Conservation (phyloP, 805 yeast genomes). For the Priceomyces castillae region DNA sequence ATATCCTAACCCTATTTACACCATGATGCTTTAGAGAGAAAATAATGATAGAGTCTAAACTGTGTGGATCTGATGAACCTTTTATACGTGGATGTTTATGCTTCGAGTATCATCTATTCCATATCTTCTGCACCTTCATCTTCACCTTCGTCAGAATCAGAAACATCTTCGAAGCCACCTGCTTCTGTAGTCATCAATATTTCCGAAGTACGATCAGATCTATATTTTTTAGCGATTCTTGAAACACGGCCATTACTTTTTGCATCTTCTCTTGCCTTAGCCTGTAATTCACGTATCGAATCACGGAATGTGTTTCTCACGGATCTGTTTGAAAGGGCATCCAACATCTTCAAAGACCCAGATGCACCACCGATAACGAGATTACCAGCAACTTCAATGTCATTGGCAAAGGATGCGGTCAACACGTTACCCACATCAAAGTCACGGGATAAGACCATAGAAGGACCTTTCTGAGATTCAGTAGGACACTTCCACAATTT, state of each 20-base stretch:
- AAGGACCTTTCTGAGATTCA: conserved; percentile 50
- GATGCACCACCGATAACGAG: conserved; percentile 84
- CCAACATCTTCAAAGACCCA: conserved; percentile 89
- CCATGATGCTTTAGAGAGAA: background rate
- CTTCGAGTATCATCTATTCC: conserved; percentile 12
- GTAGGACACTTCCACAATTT: conserved; percentile 82
- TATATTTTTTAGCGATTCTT: conserved; percentile 73
- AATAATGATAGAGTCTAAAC: background rate
- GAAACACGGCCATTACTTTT: conserved; percentile 56
- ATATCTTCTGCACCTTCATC: conserved; percentile 32
- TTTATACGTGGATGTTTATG: no score
- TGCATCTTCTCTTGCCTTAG: conserved; percentile 57
- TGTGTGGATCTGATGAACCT: background rate
- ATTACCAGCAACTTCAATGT: conserved; percentile 80
- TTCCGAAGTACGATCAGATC: conserved; percentile 45
- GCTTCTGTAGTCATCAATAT: conserved; percentile 61
- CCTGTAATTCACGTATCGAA: conserved; percentile 55
- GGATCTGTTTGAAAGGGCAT: conserved; percentile 75
- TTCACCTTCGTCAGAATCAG: conserved; percentile 55
- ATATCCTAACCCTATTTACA: background rate
- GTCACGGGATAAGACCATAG: conserved; percentile 87
- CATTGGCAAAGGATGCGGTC: conserved; percentile 79
- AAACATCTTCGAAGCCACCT: conserved; percentile 53
- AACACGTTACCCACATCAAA: conserved; percentile 93
- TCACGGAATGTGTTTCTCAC: conserved; percentile 68